Evolutionary conservation across 805 yeast species (phyloP), one percentile per base, ranked within the genome.

Genomic region (Cyberlindnera veronae): DNA sequence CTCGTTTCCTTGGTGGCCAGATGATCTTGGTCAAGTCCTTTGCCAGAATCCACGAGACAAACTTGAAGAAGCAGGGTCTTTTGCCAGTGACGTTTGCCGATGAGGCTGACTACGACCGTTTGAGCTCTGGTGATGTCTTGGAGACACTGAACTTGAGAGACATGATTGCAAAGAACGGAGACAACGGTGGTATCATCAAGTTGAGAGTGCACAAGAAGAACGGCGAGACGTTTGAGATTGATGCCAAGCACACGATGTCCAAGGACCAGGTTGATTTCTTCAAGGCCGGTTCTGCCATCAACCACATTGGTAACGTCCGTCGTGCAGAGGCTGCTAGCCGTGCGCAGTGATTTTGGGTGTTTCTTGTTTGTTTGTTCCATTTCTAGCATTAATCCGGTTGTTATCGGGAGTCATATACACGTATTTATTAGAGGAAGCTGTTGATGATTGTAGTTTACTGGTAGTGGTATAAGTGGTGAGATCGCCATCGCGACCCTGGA

Each of bases 21-120:
- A 77, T 89, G 49, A 84, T 91, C 48, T 69, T 91, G 47, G 95
- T 87, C 54, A 91, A 90, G 67, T 90, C 97, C 9, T 91, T 91
- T 68, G 98, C 98, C 54, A 87, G 98, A 76, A 93, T 91, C 62
- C 99, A 91, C 76, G 99, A 91, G 79, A 91, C 99, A 59, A 91
- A 91, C 84, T 82, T 91, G 82, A 91, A 91, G 90, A 91, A 91
- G 76, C 99, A 91, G 77, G 99, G 99, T 80, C 75, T 91, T 66
- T 79, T 91, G 68, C 98, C 99, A 26, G 69, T 93, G 60, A 86
- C 95, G 19, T 93, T 93, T 65, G 96, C 88, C 28, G 67, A 91
- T 60, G 96, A 89, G 61, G 68, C 74, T 26, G 99, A 93, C 60
- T 93, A 91, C 62, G 97, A 93, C 64, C 74, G 61, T 58, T 69